Conservation (phyloP, 805 yeast species). For the Suhomyces vadensis region DNA sequence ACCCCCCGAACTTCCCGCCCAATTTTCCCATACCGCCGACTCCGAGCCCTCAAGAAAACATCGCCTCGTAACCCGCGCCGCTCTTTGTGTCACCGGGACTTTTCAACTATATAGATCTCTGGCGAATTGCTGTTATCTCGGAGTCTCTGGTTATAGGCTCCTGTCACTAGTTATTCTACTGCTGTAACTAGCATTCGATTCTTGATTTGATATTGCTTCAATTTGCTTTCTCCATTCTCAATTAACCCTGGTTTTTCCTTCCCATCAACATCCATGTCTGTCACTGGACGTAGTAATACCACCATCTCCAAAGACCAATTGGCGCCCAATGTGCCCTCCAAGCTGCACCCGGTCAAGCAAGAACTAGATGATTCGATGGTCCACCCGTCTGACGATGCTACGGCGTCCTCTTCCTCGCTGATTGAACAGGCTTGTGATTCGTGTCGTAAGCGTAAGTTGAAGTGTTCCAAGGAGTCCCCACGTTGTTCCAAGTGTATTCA, state of each 20-base stretch:
- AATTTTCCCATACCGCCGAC: not conserved
- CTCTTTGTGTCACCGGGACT: slow-evolving; percentile 2
- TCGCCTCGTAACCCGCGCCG: slow-evolving; percentile 3
- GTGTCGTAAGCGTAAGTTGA: slow-evolving; percentile 75
- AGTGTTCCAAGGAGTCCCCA: slow-evolving; percentile 79
- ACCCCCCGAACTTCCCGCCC: not conserved
- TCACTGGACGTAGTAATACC: too few relatives aligned
- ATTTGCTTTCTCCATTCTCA: too few relatives aligned
- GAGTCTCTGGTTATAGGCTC: not conserved
- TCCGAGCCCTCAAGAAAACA: not conserved
- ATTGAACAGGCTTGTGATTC: slow-evolving; percentile 77
- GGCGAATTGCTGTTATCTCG: slow-evolving; percentile 4
- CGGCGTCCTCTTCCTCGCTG: slow-evolving; percentile 1
- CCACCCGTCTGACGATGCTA: too few relatives aligned
- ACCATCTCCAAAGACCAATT: not conserved
- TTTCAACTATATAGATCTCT: slow-evolving; percentile 8
- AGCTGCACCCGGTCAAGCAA: not conserved
- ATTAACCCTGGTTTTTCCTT: too few relatives aligned
- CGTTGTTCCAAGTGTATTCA: slow-evolving; percentile 72
- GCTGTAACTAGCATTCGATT: slow-evolving; percentile 1
- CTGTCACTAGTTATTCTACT: not conserved
- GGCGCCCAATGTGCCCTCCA: not conserved
- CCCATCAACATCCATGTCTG: not conserved
- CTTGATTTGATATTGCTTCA: not conserved
- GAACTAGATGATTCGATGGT: too few relatives aligned